Percentiles rank a stretch among this genome's conserved stretches.
Evolutionary conservation across 179 eudicot genomes (phyloP).

Genomic region (Drosera spatulata): DNA sequence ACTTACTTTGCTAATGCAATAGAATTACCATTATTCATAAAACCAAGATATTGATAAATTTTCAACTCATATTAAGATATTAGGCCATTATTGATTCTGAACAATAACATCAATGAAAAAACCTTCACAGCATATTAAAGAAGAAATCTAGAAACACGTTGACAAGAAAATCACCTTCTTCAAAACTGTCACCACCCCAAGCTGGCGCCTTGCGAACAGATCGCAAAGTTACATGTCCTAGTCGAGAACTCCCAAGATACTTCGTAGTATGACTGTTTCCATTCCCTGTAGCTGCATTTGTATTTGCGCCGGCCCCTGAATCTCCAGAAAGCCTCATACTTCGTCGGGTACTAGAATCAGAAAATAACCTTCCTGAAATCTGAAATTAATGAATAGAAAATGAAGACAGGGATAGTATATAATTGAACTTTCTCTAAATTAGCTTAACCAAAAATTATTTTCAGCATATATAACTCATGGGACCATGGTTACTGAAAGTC

Average conservation of each 20-base stretch:
- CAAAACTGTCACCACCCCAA: constrained; percentile 54
- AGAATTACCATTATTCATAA: too few species aligned
- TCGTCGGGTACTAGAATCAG: constrained; percentile 91
- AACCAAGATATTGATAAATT: too few species aligned
- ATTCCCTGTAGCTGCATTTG: constrained; percentile 51
- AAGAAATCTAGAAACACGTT: background rate
- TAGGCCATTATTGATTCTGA: too few species aligned
- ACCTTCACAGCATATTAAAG: background rate
- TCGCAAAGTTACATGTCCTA: constrained; percentile 54
- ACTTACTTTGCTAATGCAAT: too few species aligned
- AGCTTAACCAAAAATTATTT: too few species aligned
- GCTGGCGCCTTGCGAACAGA: constrained; percentile 73
- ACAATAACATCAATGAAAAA: too few species aligned
- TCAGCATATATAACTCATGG: too few species aligned
- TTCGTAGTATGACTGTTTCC: constrained; percentile 71
- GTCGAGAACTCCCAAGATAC: constrained; percentile 56
- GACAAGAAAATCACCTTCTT: constrained; percentile 57
- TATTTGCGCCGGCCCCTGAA: constrained; percentile 28
- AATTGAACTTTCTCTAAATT: too few species aligned
- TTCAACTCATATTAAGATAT: too few species aligned
- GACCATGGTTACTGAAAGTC: too few species aligned
- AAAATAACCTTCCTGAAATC: constrained; percentile 90
- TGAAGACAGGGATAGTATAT: too few species aligned
- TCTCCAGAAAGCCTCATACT: constrained; percentile 89
- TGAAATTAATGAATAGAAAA: constrained; percentile 16